Base-by-base conservation (phyloP, 2,329 filamentous ascomycete species). In the Escovopsis sp. region DNA sequence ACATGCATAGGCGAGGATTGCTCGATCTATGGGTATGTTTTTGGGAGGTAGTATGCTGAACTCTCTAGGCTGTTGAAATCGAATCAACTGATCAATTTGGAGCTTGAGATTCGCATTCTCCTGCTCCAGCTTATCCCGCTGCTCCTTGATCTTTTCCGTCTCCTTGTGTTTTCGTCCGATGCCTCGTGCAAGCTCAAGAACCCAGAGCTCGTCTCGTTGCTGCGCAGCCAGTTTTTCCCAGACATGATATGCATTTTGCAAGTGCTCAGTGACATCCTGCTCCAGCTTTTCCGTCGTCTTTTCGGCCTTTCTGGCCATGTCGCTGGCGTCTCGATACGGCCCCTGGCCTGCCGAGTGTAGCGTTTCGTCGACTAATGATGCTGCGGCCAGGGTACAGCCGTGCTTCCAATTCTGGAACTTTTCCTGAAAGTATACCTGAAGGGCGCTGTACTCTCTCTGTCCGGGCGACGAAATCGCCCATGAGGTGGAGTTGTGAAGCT, bases 401-500 rank as follows among this genome's bases (percentile, higher is more conserved):
- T 72, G 58, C 47, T 73, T 79, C 76, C 79, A 85, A 46, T 70
- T 68, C 34, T 69, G 66, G 47, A 89, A 83, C 44, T 82, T 73
- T 29, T 80, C 72, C 12, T 70, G 66, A 42, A 91, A 81, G 43
- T 74, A 79, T 40, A 70, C 63, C 35, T 75, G 70, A 13, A 95
- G 66, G 1, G 84, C 81, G 13, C 83, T 77, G 39, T 77, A 78
- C 57, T 94, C 84, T 48, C 79, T 75, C 47, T 77, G 69, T 1
- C 76, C 79, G 0, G 88, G 88, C 1, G 84, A 79, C 16, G 76
- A 67, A 29, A 94, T 74, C 1, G 86, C 86, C 78, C 89, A 94
- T 0, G 85, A 91, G 3, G 79, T 76, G 15, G 76, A 69, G 0
- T 81, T 85, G 2, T 86, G 70, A 53, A 93, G 81, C 27, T 87